Conservation (phyloP, 148 eudicot genomes). For the Linanthus parryae region DNA sequence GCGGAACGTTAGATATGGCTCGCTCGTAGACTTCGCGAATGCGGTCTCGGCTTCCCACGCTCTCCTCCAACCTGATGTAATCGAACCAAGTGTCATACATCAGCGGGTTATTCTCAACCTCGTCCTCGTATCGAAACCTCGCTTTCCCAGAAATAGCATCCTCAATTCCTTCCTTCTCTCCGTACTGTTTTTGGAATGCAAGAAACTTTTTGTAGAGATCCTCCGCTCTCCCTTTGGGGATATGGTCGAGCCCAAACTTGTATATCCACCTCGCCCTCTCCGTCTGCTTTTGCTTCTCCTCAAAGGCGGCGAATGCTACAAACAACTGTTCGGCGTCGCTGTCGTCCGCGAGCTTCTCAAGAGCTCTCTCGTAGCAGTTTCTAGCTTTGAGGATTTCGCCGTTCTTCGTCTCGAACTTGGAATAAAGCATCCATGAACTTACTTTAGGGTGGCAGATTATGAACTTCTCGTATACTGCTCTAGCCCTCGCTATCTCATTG, state of each 20-base stretch:
- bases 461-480: conserved; percentile 64
- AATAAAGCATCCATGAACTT: conserved; percentile 62
- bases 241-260: conserved; percentile 80
- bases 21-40: conserved; percentile 80
- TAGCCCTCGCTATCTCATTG: conserved; percentile 72
- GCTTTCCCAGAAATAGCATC: conserved; percentile 88
- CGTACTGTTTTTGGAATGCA: conserved; percentile 85
- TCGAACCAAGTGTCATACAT: conserved; percentile 95
- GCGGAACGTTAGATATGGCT: conserved; percentile 87
- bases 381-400: conserved; percentile 71
- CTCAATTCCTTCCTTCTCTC: conserved; percentile 80
- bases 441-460: conserved; percentile 64
- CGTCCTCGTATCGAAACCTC: conserved; percentile 62
- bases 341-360: conserved; percentile 70
- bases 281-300: conserved; percentile 71
- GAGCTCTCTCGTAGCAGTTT: conserved; percentile 67
- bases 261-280: conserved; percentile 86
- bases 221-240: conserved; percentile 85
- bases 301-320: conserved; percentile 81
- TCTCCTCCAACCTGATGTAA: conserved; percentile 80
- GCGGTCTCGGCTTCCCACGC: conserved; percentile 54
- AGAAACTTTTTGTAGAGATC: conserved; percentile 85
- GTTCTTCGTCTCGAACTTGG: conserved; percentile 84
- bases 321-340: conserved; percentile 75
- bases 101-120: conserved; percentile 45